phyloP scores from a whole-genome alignment of 345 rosid species.

The Camelina hispida region DNA sequence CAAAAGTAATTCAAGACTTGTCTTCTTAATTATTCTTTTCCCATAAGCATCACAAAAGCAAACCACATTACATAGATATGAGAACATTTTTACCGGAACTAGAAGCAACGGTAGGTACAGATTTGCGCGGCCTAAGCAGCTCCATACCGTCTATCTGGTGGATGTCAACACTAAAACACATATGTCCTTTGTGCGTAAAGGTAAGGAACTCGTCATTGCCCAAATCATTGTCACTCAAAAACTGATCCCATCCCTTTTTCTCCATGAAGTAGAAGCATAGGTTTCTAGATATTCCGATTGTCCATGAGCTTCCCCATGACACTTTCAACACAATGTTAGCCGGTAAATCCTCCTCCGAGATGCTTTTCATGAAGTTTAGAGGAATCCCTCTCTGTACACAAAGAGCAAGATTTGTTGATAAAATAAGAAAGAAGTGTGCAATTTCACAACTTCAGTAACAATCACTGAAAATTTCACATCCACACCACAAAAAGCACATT shows the following conservation, averaged over 20 bases:
- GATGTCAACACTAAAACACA: slow-evolving; percentile 30
- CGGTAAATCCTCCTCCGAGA: not conserved
- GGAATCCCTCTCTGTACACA: slow-evolving; percentile 37
- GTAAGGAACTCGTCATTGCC: slow-evolving; percentile 39
- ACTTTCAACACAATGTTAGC: slow-evolving; percentile 25
- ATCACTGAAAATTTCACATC: not conserved
- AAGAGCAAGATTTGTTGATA: not conserved
- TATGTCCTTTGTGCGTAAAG: slow-evolving; percentile 31
- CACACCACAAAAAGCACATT: not conserved
- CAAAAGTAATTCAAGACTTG: not conserved
- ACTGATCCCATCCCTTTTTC: slow-evolving; percentile 34
- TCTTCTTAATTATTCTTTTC: not conserved
- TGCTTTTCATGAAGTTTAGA: slow-evolving; percentile 17
- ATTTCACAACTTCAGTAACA: not conserved
- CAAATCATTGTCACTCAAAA: slow-evolving; percentile 33
- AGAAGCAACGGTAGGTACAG: slow-evolving; percentile 19
- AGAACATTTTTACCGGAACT: slow-evolving; percentile 12
- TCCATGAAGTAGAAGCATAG: slow-evolving; percentile 34
- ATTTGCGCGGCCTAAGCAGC: slow-evolving; percentile 3
- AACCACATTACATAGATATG: not conserved
- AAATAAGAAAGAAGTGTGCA: too few relatives aligned
- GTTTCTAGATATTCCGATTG: slow-evolving; percentile 15
- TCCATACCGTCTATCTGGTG: slow-evolving; percentile 17
- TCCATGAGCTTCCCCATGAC: slow-evolving; percentile 42
- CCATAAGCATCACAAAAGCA: not conserved